Evolutionary conservation across 768 basidiomycete genomes (phyloP).

Genomic region (Suillus alpinus): DNA sequence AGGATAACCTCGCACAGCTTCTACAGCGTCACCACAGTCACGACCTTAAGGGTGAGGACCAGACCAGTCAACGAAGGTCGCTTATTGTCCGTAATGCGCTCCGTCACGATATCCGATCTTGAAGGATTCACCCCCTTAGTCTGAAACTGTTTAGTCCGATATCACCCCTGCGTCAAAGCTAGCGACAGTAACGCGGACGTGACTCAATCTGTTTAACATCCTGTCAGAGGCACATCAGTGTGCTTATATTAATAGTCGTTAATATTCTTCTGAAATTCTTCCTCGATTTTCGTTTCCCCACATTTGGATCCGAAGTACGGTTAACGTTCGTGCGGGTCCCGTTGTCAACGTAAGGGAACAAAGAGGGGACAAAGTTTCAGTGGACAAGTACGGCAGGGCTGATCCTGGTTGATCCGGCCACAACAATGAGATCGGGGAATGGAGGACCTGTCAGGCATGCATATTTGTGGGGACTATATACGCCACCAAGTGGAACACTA

Average conservation of each 20-base stretch:
- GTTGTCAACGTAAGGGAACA: neutral
- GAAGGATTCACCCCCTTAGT: neutral
- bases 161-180: too few species aligned
- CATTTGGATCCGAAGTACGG: neutral
- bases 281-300: slow-evolving; percentile 4
- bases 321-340: neutral
- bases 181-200: neutral
- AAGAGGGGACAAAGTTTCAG: neutral
- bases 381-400: neutral
- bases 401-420: neutral
- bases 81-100: too few species aligned
- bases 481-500: neutral
- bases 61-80: neutral
- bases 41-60: neutral
- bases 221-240: neutral
- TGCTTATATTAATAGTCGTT: neutral
- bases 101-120: neutral
- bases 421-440: slow-evolving; percentile 6
- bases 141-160: neutral
- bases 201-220: too few species aligned
- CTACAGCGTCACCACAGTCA: neutral
- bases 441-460: neutral
- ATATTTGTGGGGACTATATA: neutral
- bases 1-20: neutral
- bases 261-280: neutral